Conservation (phyloP, 1,284 basidiomycete genomes). For the Flammula alnicola region DNA sequence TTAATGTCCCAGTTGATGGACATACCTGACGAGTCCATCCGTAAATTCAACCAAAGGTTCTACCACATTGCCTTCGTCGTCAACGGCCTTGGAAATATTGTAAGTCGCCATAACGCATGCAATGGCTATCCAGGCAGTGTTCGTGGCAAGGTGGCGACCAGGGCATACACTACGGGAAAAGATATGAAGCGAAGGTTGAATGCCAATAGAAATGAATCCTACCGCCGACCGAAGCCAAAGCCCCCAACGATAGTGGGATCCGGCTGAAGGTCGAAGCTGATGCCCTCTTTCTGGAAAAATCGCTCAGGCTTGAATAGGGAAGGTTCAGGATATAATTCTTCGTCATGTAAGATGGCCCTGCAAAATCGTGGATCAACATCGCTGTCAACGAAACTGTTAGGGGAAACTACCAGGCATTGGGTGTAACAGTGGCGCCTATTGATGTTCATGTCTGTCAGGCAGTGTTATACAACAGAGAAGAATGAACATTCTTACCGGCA, state of each 20-base stretch:
- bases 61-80: conserved; percentile 28
- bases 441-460: not conserved
- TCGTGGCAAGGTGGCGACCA: conserved; percentile 38
- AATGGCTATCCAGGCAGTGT: conserved; percentile 40
- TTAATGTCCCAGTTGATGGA: not conserved
- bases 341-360: conserved; percentile 46
- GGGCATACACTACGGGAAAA: conserved; percentile 37
- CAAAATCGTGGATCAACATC: not conserved
- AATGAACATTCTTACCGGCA: conserved; percentile 25
- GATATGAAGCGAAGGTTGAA: not conserved
- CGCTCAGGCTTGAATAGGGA: conserved; percentile 44
- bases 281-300: conserved; percentile 35
- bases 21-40: conserved; percentile 22
- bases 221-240: conserved; percentile 44
- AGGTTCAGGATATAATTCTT: conserved; percentile 41
- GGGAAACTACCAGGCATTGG: conserved; percentile 38
- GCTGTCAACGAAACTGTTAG: not conserved
- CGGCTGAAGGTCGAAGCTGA: conserved; percentile 25
- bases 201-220: not conserved
- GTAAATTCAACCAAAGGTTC: conserved; percentile 23
- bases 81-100: conserved; percentile 24
- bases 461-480: conserved; percentile 3
- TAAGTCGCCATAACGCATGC: conserved; percentile 34
- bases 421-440: conserved; percentile 27
- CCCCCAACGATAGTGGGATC: conserved; percentile 30